These are phyloP conservation scores for Epichloe gansuensis DNA, from an alignment of 2,329 filamentous ascomycete genomes.

Conservation along the genomic window DNA sequence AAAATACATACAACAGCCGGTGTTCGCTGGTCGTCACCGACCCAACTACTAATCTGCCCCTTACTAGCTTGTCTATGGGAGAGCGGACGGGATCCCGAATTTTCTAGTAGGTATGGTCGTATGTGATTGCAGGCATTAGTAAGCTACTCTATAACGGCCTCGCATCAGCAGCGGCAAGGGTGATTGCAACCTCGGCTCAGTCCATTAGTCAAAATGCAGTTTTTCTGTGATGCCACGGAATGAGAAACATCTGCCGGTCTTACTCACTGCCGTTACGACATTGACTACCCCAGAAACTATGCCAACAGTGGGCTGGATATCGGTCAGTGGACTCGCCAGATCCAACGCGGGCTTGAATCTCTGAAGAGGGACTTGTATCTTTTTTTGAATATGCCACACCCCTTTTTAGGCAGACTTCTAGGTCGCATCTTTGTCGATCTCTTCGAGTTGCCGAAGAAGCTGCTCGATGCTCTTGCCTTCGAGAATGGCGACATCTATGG, in stretches of 20 bases:
- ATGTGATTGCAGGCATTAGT: no score
- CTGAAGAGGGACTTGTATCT: slow-evolving; percentile 7
- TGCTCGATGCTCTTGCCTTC: no score
- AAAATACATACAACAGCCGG: no score
- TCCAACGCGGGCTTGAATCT: slow-evolving; percentile 10
- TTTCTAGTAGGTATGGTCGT: no score
- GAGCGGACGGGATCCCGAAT: no score
- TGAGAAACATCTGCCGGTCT: no score
- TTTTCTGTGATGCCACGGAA: no score
- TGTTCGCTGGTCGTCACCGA: no score
- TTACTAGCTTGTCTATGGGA: no score
- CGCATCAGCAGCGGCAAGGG: background rate
- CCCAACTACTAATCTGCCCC: no score
- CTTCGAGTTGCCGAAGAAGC: no score
- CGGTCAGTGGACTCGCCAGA: slow-evolving; percentile 9
- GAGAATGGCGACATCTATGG: slow-evolving; percentile 14
- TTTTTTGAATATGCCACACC: slow-evolving; percentile 7
- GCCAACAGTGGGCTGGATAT: slow-evolving; percentile 13
- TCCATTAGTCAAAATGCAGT: background rate
- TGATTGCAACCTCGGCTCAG: background rate
- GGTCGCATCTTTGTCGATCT: slow-evolving; percentile 11
- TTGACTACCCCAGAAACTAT: slow-evolving; percentile 14
- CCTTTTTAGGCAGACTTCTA: slow-evolving; percentile 11
- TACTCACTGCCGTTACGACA: slow-evolving; percentile 14
- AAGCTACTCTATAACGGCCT: no score